A percentile compares a stretch with the other conserved stretches of the same genome.
These are phyloP conservation scores for Fusarium chuoi DNA, from an alignment of 2,329 filamentous ascomycete species.

Conservation along the genomic window DNA sequence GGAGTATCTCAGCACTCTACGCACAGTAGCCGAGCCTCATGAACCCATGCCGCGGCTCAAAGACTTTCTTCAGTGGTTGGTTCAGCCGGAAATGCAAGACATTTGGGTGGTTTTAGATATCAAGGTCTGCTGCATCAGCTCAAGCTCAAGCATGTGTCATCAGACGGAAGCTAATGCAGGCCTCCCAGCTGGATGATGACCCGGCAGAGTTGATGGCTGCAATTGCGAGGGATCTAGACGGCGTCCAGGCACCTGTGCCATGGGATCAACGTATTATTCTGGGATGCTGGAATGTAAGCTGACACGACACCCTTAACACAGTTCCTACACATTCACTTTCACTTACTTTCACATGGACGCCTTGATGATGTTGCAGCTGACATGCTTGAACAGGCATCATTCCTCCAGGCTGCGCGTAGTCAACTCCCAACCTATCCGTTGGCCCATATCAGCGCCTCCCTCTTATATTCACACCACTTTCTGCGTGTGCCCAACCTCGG, in stretches of 20 bases:
- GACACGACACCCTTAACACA: neutral
- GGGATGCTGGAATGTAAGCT: slow-evolving; percentile 80
- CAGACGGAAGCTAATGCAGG: slow-evolving; percentile 16
- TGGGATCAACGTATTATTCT: slow-evolving; percentile 82
- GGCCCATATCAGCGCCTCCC: slow-evolving; percentile 75
- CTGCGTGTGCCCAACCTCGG: slow-evolving; percentile 71
- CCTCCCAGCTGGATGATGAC: slow-evolving; percentile 72
- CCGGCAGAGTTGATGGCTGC: slow-evolving; percentile 75
- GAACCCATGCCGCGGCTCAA: slow-evolving; percentile 77
- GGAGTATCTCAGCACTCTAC: slow-evolving; percentile 74
- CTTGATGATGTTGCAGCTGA: slow-evolving; percentile 1
- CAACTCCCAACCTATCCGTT: slow-evolving; percentile 72
- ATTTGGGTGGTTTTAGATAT: slow-evolving; percentile 90
- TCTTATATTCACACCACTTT: slow-evolving; percentile 76
- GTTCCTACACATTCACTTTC: neutral
- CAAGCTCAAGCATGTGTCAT: slow-evolving; percentile 1
- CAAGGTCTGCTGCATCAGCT: slow-evolving; percentile 65
- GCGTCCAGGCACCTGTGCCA: slow-evolving; percentile 60
- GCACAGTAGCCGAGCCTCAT: slow-evolving; percentile 73
- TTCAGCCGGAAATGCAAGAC: slow-evolving; percentile 69
- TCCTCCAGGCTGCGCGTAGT: slow-evolving; percentile 70
- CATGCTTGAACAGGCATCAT: slow-evolving; percentile 64
- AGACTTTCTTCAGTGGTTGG: slow-evolving; percentile 80
- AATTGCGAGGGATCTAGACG: slow-evolving; percentile 71
- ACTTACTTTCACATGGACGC: neutral